Evolutionary conservation across 2,329 filamentous ascomycete species (phyloP).

Genomic region (Clonostachys sp.): DNA sequence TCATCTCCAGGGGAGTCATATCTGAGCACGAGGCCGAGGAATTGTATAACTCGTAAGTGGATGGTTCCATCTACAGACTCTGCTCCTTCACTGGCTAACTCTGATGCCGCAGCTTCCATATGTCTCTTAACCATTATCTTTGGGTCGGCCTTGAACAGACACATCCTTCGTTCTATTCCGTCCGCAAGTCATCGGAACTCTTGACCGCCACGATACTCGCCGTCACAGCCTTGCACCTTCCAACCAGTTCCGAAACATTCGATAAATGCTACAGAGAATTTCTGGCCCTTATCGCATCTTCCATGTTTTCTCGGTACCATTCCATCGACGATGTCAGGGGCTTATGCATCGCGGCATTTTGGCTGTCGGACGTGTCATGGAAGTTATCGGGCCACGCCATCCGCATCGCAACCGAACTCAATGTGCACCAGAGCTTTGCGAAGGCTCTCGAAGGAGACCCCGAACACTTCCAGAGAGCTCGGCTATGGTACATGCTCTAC

Average conservation of each 20-base stretch:
- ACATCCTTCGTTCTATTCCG: conserved; percentile 17
- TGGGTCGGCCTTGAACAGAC: conserved; percentile 22
- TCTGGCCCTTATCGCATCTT: conserved; percentile 48
- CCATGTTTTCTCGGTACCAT: conserved; percentile 49
- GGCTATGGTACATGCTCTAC: conserved; percentile 60
- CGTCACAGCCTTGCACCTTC: conserved; percentile 20
- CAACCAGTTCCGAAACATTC: conserved; percentile 37
- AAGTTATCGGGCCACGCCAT: conserved; percentile 56
- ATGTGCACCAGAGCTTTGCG: conserved; percentile 47
- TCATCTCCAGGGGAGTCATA: conserved; percentile 19
- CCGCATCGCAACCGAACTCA: conserved; percentile 52
- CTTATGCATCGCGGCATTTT: conserved; percentile 60
- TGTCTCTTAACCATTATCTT: conserved; percentile 20
- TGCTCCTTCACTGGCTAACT: conserved; percentile 2
- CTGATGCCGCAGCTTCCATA: not conserved
- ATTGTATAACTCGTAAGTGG: conserved; percentile 12
- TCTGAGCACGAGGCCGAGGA: conserved; percentile 15
- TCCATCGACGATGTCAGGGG: conserved; percentile 55
- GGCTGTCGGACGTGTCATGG: conserved; percentile 51
- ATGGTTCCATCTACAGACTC: conserved; percentile 7
- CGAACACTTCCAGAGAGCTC: conserved; percentile 47
- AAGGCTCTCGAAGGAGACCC: conserved; percentile 33
- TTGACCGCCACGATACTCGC: conserved; percentile 22
- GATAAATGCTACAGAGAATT: conserved; percentile 55
- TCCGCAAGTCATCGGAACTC: conserved; percentile 18